Percentiles rank a stretch among this genome's conserved stretches.
phyloP scores from a whole-genome alignment of 2,329 filamentous ascomycete genomes.

The Chaetomiaceae sp. region DNA sequence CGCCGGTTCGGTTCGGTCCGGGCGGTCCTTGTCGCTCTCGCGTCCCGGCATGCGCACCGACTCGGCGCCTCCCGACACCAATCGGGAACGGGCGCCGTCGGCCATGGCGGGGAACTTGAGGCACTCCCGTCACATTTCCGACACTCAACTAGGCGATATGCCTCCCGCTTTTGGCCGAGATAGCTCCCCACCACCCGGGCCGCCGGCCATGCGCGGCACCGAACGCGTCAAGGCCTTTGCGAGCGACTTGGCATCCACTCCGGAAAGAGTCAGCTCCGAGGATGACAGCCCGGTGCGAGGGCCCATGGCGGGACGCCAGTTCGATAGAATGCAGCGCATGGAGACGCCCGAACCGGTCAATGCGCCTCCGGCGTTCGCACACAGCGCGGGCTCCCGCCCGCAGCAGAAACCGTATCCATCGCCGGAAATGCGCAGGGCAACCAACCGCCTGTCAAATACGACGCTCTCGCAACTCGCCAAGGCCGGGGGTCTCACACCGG shows the following conservation, averaged over 20 bases:
- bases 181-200: constrained; percentile 13
- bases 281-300: constrained; percentile 41
- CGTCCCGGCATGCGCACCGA: constrained; percentile 41
- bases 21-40: constrained; percentile 45
- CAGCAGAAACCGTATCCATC: constrained; percentile 65
- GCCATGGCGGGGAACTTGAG: constrained; percentile 30
- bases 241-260: constrained; percentile 41
- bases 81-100: constrained; percentile 33
- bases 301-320: constrained; percentile 42
- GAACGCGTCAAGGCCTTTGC: constrained; percentile 29
- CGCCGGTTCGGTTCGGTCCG: constrained; percentile 42
- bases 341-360: constrained; percentile 70
- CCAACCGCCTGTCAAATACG: constrained; percentile 73
- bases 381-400: constrained; percentile 66
- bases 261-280: constrained; percentile 52
- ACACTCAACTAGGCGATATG: constrained; percentile 32
- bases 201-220: constrained; percentile 20
- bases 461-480: constrained; percentile 77
- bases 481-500: constrained; percentile 49
- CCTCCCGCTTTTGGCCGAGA: constrained; percentile 22
- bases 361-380: constrained; percentile 71
- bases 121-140: constrained; percentile 44
- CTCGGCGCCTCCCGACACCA: constrained; percentile 42
- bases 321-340: constrained; percentile 50
- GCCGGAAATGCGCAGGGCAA: constrained; percentile 71